Conservation (phyloP, 1,284 basidiomycete species). For the Puccinia triticina region DNA sequence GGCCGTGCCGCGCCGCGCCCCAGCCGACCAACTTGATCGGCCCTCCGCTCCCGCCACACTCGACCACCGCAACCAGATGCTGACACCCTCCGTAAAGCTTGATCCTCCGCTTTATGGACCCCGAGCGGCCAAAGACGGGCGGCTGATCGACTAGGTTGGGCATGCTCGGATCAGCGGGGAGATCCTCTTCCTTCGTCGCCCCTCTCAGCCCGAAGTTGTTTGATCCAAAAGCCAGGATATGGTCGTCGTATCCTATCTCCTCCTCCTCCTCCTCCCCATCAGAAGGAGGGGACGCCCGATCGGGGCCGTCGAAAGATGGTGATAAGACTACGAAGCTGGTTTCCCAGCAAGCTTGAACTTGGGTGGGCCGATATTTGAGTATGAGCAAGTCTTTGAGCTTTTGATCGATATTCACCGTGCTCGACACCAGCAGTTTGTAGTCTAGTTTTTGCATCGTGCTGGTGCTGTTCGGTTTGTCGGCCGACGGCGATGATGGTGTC, state of each 20-base stretch:
- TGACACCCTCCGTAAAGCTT: slow-evolving; percentile 1
- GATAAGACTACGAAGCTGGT: slow-evolving; percentile 40
- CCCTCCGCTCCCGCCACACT: not conserved
- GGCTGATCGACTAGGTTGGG: not conserved
- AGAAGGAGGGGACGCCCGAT: not conserved
- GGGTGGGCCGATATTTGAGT: slow-evolving; percentile 12
- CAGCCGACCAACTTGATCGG: slow-evolving; percentile 23
- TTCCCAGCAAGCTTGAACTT: slow-evolving; percentile 33
- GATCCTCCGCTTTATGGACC: not conserved
- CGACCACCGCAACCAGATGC: slow-evolving; percentile 28
- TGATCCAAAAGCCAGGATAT: slow-evolving; percentile 35
- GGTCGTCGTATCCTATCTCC: not conserved
- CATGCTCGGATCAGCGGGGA: not conserved
- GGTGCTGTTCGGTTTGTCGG: not conserved
- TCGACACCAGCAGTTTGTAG: not conserved
- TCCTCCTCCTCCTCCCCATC: not conserved
- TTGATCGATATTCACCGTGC: not conserved
- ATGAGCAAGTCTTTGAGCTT: slow-evolving; percentile 4
- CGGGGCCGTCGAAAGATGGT: not conserved
- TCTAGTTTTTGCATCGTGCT: not conserved
- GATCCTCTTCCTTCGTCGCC: not conserved
- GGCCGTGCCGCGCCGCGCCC: slow-evolving; percentile 38
- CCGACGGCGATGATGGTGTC: not conserved
- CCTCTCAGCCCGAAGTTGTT: slow-evolving; percentile 37
- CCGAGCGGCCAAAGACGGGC: not conserved